Evolutionary conservation across 148 eudicot genomes (phyloP), one percentile per base, ranked within the genome.

Genomic region (Cornus controversa): DNA sequence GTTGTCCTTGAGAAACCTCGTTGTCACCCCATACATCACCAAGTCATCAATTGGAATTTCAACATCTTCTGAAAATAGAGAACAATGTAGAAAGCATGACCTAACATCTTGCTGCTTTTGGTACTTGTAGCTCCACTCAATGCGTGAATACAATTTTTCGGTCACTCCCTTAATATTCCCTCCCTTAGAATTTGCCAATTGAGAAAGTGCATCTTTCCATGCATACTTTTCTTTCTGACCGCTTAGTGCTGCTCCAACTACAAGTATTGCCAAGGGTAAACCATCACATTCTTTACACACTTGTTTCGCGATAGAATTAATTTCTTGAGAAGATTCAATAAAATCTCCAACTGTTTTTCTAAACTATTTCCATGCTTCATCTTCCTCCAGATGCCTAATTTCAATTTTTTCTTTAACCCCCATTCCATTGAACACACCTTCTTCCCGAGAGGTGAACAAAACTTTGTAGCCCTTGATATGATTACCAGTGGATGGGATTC

Each of bases 51-150:
- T 8, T 0, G 25, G 0, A 40, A 77, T 82, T 6, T 73, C 22
- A 13, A 14, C 9, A 69, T 77, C 84, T 34, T 82, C 60, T 1
- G 22, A 25, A 25, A 67, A 77, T n/a, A 73, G 23, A 28, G 42
- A 82, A 13, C 80, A 82, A 0, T 67, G 77, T 8, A 82, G 23
- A 54, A 82, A 71, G 15, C 66, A 26, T 5, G 47, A 53, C 25
- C 73, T 68, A 14, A 29, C 74, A 18, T 77, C 73, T 6, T 0
- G 0, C 0, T 27, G 9, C 1, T 13, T 9, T 18, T 67, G 0
- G 5, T 10, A 25, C 4, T 81, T 29, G 8, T 72, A 77, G 5
- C 84, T 77, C 14, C 67, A 20, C 45, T 14, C 23, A 2, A 81
- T 26, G 2, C 57, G 18, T 3, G 57, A 20, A 23, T 18, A 77